phyloP scores from a whole-genome alignment of 2,329 filamentous ascomycete species.

The Penicillium polonicum region DNA sequence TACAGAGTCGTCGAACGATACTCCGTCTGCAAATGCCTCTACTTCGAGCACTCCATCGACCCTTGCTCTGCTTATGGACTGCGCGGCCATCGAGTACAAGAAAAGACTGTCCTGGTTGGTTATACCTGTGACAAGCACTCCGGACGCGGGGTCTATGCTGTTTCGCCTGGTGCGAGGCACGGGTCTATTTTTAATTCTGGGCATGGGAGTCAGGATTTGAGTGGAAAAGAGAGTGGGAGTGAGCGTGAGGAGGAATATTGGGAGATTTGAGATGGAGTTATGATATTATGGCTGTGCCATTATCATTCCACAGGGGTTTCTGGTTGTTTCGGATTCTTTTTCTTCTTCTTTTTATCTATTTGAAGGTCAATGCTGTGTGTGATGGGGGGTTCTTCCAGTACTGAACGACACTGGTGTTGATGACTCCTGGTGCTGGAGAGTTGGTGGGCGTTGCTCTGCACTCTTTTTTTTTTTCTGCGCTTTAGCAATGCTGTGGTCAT shows the following conservation, averaged over 20 bases:
- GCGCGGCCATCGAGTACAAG: conserved; percentile 68
- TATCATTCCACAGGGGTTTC: not conserved
- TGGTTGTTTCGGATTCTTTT: not conserved
- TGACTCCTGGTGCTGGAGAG: not conserved
- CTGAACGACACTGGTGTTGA: not conserved
- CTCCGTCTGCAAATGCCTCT: conserved; percentile 81
- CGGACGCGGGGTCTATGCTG: conserved; percentile 6
- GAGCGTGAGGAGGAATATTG: not conserved
- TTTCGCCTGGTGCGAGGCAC: conserved; percentile 9
- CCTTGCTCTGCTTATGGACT: conserved; percentile 74
- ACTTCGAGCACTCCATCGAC: conserved; percentile 84
- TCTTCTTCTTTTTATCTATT: not conserved
- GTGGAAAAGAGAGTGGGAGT: conserved; percentile 19
- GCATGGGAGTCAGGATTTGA: conserved; percentile 15
- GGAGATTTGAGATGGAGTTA: not conserved
- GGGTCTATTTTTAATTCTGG: conserved; percentile 24
- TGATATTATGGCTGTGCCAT: not conserved
- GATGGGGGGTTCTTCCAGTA: not conserved
- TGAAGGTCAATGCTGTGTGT: not conserved
- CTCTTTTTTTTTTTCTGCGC: not conserved
- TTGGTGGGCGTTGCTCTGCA: not conserved
- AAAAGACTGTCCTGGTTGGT: conserved; percentile 77
- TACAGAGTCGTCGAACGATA: conserved; percentile 84
- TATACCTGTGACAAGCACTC: conserved; percentile 68
- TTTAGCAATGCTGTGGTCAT: not conserved